A percentile compares a stretch with the other conserved stretches of the same genome.
Conservation (phyloP, 78 protist species). For the Reticulomyxa filosa region DNA sequence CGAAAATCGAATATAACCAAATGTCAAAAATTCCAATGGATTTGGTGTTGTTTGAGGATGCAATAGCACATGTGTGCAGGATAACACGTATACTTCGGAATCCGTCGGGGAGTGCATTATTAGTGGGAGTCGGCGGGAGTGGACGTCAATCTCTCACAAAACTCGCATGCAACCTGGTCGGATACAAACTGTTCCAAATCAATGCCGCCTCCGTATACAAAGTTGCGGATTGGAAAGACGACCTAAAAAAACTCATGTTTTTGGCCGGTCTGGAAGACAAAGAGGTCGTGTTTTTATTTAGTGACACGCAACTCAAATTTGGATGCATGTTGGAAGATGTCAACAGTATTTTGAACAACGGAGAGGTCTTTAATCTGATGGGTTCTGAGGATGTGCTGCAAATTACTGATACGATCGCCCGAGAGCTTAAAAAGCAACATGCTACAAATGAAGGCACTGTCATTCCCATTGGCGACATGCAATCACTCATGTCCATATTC, state of each 20-base stretch:
- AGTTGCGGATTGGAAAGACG: too few species aligned
- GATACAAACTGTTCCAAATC: slow-evolving; percentile 8
- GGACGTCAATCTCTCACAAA: slow-evolving; percentile 34
- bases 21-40: slow-evolving; percentile 19
- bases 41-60: slow-evolving; percentile 49
- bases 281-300: slow-evolving; percentile 38
- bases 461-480: too few species aligned
- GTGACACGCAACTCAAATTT: slow-evolving; percentile 70
- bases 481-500: too few species aligned
- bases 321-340: too few species aligned
- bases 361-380: slow-evolving; percentile 5
- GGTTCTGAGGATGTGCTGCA: too few species aligned
- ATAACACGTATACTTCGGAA: slow-evolving; percentile 31
- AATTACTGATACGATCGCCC: too few species aligned
- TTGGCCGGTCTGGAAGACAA: background rate
- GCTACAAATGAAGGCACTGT: too few species aligned
- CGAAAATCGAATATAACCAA: slow-evolving; percentile 8
- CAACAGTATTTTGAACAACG: slow-evolving; percentile 12
- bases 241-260: slow-evolving; percentile 4
- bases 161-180: slow-evolving; percentile 18
- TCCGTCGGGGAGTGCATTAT: slow-evolving; percentile 33
- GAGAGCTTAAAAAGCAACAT: too few species aligned
- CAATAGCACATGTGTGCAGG: slow-evolving; percentile 41
- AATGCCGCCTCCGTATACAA: too few species aligned
- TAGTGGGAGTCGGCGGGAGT: slow-evolving; percentile 50